Base-by-base conservation (phyloP, 2,329 filamentous ascomycete genomes). In the Penicillium sp. region DNA sequence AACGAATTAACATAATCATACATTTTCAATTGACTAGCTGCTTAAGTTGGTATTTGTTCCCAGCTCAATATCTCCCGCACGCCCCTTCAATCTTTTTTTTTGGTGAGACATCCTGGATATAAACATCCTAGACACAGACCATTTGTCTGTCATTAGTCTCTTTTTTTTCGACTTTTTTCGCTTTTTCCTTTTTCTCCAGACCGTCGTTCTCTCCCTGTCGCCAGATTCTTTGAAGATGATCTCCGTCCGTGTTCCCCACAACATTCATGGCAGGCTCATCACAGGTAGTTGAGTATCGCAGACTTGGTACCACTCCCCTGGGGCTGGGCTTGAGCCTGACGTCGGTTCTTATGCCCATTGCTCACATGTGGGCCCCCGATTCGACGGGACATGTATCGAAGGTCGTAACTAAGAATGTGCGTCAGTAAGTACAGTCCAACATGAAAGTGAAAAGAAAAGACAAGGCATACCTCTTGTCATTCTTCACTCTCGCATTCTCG, bases 371-470 rank as follows among this genome's bases (percentile, higher is more conserved):
- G 13, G 28, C 12, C 15, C 13, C 6, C 4, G 8, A 49, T 33
- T 5, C 19, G 42, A 32, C 33, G 47, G 13, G 29, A 34, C 29
- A 49, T 39, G 42, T 45, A 49, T 5, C 17, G 26, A 45, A 49
- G 21, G 29, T 49, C 34, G 9, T 24, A 49, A 10, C 47, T 49
- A 38, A 17, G 17, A 28, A 32, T 9, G 6, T n/a, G 21, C 8
- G 47, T 49, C 19, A 49, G 41, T 45, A 28, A 38, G 9, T 21
- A 28, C 6, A 35, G 15, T 26, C 40, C 32, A 44, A 24, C n/a
- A 37, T 12, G 13, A 24, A 28, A 26, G 21, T 19, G 19, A 26
- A 24, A 24, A 24, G 10, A 13, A 21, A 21, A 15, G 13, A 21
- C 19, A 12, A 10, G 19, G 6, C 28, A 2, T 34, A 29, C 47